Evolutionary conservation across 129 eudicot species (phyloP).

Genomic region (Saussurea involucrata): DNA sequence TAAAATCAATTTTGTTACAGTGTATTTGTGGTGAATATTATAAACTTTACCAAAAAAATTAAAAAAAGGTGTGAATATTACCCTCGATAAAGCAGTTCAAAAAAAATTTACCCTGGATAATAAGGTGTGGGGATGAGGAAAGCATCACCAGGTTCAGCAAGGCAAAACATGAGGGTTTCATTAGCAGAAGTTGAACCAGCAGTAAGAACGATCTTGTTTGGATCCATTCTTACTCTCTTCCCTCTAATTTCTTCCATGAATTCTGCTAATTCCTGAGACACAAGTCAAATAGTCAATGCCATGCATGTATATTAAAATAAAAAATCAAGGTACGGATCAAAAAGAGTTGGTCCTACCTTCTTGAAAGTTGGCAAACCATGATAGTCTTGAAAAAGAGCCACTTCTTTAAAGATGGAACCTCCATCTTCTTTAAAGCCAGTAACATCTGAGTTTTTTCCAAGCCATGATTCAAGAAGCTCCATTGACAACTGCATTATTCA

Average conservation of each 20-base stretch:
- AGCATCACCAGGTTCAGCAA: constrained; percentile 46
- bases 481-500: constrained; percentile 24
- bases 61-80: background rate
- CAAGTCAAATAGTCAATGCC: background rate
- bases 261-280: constrained; percentile 36
- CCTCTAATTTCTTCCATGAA: constrained; percentile 49
- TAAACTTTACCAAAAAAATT: background rate
- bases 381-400: constrained; percentile 54
- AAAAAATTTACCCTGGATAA: constrained; percentile 48
- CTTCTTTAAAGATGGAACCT: constrained; percentile 35
- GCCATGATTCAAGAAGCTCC: constrained; percentile 49
- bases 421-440: constrained; percentile 34
- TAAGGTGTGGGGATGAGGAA: constrained; percentile 50
- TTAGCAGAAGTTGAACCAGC: constrained; percentile 51
- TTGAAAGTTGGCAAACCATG: constrained; percentile 52
- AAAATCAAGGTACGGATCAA: background rate
- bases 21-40: background rate
- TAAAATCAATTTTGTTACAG: no score
- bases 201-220: constrained; percentile 39
- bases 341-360: constrained; percentile 20
- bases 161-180: constrained; percentile 42
- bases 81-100: no score
- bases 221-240: constrained; percentile 29
- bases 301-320: background rate
- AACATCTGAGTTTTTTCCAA: constrained; percentile 33